Conservation (phyloP, 2,329 filamentous ascomycete species). For the Epichloe elymi region DNA sequence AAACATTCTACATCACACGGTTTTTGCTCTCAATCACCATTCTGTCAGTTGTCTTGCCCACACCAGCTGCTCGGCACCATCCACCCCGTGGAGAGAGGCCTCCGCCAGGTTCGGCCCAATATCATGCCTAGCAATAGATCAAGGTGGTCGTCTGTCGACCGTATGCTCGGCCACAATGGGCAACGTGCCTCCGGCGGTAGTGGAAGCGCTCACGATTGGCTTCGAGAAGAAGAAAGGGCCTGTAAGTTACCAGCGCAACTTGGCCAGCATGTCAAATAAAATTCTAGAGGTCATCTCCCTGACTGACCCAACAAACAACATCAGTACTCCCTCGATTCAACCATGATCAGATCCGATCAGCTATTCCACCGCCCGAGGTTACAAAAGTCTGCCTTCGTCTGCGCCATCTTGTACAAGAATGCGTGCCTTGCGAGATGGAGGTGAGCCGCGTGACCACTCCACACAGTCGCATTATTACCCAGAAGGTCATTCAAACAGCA, state of each 20-base stretch:
- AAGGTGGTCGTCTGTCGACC: constrained; percentile 19
- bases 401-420: constrained; percentile 80
- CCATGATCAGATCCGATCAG: constrained; percentile 45
- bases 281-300: background rate
- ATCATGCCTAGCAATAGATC: constrained; percentile 10
- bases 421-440: constrained; percentile 82
- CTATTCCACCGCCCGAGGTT: constrained; percentile 64
- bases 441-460: constrained; percentile 60
- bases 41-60: background rate
- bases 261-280: background rate
- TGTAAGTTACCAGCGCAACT: constrained; percentile 21
- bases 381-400: constrained; percentile 82
- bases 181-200: constrained; percentile 9
- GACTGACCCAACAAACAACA: background rate
- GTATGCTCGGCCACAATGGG: constrained; percentile 15
- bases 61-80: background rate
- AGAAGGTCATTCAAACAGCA: constrained; percentile 65
- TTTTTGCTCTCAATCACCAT: no score
- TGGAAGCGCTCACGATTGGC: constrained; percentile 19
- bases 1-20: no score
- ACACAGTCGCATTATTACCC: constrained; percentile 77
- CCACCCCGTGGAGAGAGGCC: background rate
- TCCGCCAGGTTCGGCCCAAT: background rate
- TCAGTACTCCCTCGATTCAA: constrained; percentile 54
- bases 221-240: constrained; percentile 31